Evolutionary conservation across 2,329 filamentous ascomycete genomes (phyloP).

Genomic region (Apiospora saccharicola): DNA sequence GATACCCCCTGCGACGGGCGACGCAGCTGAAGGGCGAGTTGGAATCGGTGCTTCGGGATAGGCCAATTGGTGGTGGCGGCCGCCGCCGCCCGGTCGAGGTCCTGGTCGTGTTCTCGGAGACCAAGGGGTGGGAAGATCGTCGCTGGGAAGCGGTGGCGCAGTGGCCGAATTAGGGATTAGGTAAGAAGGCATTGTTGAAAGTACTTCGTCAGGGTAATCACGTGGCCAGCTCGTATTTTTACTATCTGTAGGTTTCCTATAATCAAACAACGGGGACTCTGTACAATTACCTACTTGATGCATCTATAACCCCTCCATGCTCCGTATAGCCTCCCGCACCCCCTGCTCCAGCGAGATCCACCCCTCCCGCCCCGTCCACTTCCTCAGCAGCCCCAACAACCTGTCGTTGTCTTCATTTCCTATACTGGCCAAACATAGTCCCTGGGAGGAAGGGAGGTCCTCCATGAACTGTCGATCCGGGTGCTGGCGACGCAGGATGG

Average conservation of each 20-base stretch:
- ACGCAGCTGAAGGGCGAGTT: not conserved
- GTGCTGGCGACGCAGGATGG: not conserved
- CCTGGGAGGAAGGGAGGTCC: not conserved
- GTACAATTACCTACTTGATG: too few species aligned
- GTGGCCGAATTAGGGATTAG: too few species aligned
- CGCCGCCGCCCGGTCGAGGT: not conserved
- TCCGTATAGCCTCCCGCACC: not conserved
- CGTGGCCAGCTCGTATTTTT: too few species aligned
- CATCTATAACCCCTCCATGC: too few species aligned
- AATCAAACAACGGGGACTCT: too few species aligned
- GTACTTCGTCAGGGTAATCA: too few species aligned
- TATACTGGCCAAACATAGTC: not conserved
- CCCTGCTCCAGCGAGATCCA: not conserved
- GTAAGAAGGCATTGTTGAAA: too few species aligned
- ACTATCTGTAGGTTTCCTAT: too few species aligned
- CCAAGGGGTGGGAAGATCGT: too few species aligned
- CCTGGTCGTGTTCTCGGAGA: not conserved
- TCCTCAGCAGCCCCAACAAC: not conserved
- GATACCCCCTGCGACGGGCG: not conserved
- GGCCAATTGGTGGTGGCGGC: not conserved
- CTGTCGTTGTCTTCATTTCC: not conserved
- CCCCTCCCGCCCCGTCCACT: not conserved
- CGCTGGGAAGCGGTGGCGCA: too few species aligned
- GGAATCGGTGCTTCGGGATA: not conserved
- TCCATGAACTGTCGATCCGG: slow-evolving; percentile 10